These are phyloP conservation scores for Lecanicillium sp. DNA, from an alignment of 2,329 filamentous ascomycete genomes.

Conservation along the genomic window DNA sequence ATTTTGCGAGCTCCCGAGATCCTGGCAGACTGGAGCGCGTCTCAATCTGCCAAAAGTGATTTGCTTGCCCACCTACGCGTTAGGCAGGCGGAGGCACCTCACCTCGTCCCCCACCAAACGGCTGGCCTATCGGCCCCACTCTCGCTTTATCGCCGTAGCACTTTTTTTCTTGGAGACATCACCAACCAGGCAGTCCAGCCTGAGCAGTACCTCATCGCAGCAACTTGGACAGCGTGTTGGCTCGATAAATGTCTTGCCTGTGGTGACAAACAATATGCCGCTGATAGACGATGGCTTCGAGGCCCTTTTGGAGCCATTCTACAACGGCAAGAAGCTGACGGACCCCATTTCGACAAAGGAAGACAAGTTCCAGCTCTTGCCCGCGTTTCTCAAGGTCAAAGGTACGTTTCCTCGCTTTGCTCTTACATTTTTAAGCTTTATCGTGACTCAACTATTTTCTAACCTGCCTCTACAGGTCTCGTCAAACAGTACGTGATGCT, in stretches of 20 bases:
- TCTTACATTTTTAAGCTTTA: neutral
- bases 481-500: constrained; percentile 65
- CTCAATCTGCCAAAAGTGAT: no score
- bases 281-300: constrained; percentile 55
- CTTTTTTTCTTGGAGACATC: constrained; percentile 8
- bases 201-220: neutral
- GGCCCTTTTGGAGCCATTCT: constrained; percentile 58
- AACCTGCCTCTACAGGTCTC: constrained; percentile 39
- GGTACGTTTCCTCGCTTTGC: constrained; percentile 33
- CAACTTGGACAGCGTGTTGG: neutral
- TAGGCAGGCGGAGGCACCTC: no score
- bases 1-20: no score
- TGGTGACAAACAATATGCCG: constrained; percentile 37
- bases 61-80: no score
- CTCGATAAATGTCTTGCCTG: constrained; percentile 17
- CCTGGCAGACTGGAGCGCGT: no score
- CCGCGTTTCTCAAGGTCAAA: constrained; percentile 97
- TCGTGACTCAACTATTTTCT: constrained; percentile 11
- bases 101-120: constrained; percentile 8
- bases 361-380: constrained; percentile 95
- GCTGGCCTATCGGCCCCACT: constrained; percentile 9
- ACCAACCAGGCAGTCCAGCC: constrained; percentile 4
- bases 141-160: constrained; percentile 4
- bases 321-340: constrained; percentile 59
- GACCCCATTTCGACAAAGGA: constrained; percentile 57